Base-by-base conservation (phyloP, 345 rosid genomes). In the Murraya koenigii region DNA sequence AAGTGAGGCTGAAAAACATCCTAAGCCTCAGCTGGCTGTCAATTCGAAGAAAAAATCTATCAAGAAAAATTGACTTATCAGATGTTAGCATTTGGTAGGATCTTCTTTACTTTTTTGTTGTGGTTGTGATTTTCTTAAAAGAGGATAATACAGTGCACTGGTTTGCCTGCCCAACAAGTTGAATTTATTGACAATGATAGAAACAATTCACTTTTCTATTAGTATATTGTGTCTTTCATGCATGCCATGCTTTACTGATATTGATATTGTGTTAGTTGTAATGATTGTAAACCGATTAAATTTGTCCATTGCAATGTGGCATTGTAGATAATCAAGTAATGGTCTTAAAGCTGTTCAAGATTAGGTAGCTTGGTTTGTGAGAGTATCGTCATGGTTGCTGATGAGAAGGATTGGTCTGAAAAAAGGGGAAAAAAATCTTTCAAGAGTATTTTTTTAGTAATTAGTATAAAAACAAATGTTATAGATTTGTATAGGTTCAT, bases 1-100 rank as follows among this genome's bases (percentile, higher is more conserved):
- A 7, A 79, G 82, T 23, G 97, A 90, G 71, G 96, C 89, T 0
- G 98, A 92, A 78, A 92, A 92, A 84, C 87, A 93, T 80, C 96
- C 97, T 74, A 92, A 89, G 82, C 98, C 96, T 0, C 87, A 85
- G 77, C 84, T 62, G 36, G 77, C 82, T 56, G 86, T 79, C 3
- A 77, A 54, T 83, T 81, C 82, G 15, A 95, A 93, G 89, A 93
- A 90, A 87, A 93, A 87, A 78, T 44, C 86, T 14, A 71, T 89
- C 64, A 91, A 91, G 81, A 92, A 92, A 85, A 90, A 63, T 35
- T 72, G 72, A 71, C 72, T 25, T 60, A 41, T 30, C 14, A 19
- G 20, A 28, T 74, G 20, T 61, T 39, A 66, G 78, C 62, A 39
- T 61, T 72, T 60, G 68, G 23, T 54, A 61, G 61, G 75, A 28